Evolutionary conservation across 805 yeast species (phyloP), one percentile per base, ranked within the genome.

Genomic region (Kregervanrija pseudodelftensis): DNA sequence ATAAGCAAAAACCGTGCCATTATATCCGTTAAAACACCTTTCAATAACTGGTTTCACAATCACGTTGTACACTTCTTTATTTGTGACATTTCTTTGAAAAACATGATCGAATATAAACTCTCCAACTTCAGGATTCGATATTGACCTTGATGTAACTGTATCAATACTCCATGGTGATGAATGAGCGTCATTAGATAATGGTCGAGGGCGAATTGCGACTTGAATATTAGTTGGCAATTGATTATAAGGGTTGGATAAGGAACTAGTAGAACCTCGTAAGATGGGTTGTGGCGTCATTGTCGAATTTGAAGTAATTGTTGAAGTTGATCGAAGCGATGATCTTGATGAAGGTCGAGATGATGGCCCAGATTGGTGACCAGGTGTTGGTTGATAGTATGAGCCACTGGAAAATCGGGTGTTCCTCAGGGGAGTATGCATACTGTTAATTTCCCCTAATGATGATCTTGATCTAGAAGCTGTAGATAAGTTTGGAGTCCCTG

Each of bases 1-100:
- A 57, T 88, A 88, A 0, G 98, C 97, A 61, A 91, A 88, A 1
- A 90, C 79, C 0, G 96, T 89, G 12, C 90, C 90, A 57, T 88
- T 88, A 61, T 67, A 90, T 0, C 96, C 96, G 12, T 80, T 80
- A 54, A 73, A 72, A 49, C 76, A 79, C 59, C 72, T 77, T 50
- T 58, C 67, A 34, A 73, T 80, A 61, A 74, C 72, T 33, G 69
- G 77, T 52, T 57, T 71, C 40, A 78, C 95, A 40, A 70, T 68
- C 11, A 62, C 60, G 14, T 66, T 65, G 60, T 86, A 91, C 2
- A 91, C 85, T 15, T 75, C 73, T 4, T 57, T 49, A 60, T 87
- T 89, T 30, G 74, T 58, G 8, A 67, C 58, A 2, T 65, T 54
- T 0, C 84, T 79, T 10, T 75, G 73, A 60, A 83, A 90, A 1